A percentile compares a stretch with the other conserved stretches of the same genome.
These are phyloP conservation scores for Mycena sanguinolenta DNA, from an alignment of 768 basidiomycete genomes.

Conservation along the genomic window DNA sequence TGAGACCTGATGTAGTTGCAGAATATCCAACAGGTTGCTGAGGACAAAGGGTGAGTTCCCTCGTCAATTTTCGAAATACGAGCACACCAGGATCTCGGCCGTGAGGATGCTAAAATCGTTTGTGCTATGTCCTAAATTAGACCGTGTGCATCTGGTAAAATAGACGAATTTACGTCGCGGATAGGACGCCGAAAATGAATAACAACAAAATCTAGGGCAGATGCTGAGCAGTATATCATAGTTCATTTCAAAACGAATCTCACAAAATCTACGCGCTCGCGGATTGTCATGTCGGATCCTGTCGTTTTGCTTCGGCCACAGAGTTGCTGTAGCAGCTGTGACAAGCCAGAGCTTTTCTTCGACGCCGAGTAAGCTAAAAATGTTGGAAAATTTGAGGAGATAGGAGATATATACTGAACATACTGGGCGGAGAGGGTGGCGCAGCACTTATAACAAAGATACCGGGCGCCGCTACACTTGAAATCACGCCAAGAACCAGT, in stretches of 20 bases:
- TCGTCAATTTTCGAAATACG: too few relatives aligned
- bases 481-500: constrained; percentile 78
- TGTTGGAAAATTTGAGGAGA: constrained; percentile 17
- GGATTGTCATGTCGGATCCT: constrained; percentile 69
- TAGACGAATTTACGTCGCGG: constrained; percentile 63
- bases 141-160: background rate
- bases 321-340: constrained; percentile 66
- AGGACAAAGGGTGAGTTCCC: too few relatives aligned
- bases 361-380: constrained; percentile 76
- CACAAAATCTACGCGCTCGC: constrained; percentile 79
- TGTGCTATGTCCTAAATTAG: constrained; percentile 52
- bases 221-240: background rate
- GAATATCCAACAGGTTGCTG: constrained; percentile 84
- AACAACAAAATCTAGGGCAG: constrained; percentile 55
- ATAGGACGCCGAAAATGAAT: constrained; percentile 73
- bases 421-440: constrained; percentile 87
- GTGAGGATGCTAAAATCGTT: constrained; percentile 77
- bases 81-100: constrained; percentile 71
- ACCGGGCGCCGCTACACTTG: constrained; percentile 71
- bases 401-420: background rate
- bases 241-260: background rate
- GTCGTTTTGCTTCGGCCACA: constrained; percentile 54
- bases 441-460: constrained; percentile 69
- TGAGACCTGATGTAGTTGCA: constrained; percentile 69
- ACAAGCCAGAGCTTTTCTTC: constrained; percentile 64